Percentiles rank a stretch among this genome's conserved stretches.
phyloP scores from a whole-genome alignment of 2,329 filamentous ascomycete species.

The Cladobotryum protrusum region DNA sequence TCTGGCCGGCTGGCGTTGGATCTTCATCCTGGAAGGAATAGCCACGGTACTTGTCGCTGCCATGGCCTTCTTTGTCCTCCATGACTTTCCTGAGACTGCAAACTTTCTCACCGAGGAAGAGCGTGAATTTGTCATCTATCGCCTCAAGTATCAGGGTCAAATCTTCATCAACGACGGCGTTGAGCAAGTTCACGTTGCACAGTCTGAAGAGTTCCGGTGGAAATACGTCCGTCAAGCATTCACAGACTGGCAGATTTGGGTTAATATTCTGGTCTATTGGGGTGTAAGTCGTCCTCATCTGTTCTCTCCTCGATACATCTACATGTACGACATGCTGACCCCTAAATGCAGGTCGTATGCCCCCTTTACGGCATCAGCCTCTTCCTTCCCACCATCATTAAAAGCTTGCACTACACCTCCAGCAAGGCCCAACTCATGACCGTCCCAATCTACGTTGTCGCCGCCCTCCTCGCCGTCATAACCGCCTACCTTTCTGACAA shows the following conservation, averaged over 20 bases:
- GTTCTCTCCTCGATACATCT: no score
- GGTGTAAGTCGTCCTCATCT: slow-evolving; percentile 43
- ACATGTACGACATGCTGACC: neutral
- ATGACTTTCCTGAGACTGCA: slow-evolving; percentile 77
- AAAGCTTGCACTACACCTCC: slow-evolving; percentile 49
- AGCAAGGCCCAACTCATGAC: slow-evolving; percentile 61
- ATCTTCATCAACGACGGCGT: slow-evolving; percentile 5
- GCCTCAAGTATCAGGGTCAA: slow-evolving; percentile 60
- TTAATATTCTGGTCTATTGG: slow-evolving; percentile 56
- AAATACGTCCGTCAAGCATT: slow-evolving; percentile 66
- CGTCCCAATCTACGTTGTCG: slow-evolving; percentile 53
- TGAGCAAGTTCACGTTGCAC: slow-evolving; percentile 38
- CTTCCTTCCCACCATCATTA: slow-evolving; percentile 60
- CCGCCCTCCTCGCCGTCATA: slow-evolving; percentile 51
- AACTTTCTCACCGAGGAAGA: slow-evolving; percentile 67
- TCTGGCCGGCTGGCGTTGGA: slow-evolving; percentile 56
- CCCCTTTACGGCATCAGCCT: slow-evolving; percentile 51
- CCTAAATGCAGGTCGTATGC: slow-evolving; percentile 37
- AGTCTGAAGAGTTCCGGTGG: slow-evolving; percentile 71
- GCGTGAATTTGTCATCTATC: slow-evolving; percentile 61
- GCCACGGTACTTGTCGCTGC: slow-evolving; percentile 62
- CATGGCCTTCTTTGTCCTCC: slow-evolving; percentile 62
- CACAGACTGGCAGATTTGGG: slow-evolving; percentile 73
- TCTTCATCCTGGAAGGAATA: slow-evolving; percentile 65
- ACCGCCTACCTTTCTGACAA: slow-evolving; percentile 51